Evolutionary conservation across 306 rosid genomes (phyloP).

Genomic region (Gynostemma pentaphyllum): DNA sequence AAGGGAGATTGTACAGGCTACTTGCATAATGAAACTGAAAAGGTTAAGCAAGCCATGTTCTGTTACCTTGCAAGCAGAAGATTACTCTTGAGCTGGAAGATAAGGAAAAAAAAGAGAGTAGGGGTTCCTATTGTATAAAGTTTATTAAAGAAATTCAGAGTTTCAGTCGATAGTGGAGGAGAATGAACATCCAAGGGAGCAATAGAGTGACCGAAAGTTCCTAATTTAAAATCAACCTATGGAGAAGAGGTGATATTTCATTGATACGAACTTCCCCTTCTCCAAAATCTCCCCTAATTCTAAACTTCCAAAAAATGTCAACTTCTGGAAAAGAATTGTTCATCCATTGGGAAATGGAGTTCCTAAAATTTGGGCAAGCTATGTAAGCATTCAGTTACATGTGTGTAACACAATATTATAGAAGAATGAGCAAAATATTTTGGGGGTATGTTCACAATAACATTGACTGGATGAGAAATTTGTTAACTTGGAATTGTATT

Average conservation of each 20-base stretch:
- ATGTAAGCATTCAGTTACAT: neutral
- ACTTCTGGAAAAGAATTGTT: neutral
- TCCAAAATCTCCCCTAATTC: neutral
- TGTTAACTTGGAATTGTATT: too few species aligned
- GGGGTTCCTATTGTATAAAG: neutral
- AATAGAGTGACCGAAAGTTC: neutral
- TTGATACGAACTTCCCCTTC: neutral
- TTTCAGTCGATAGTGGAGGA: neutral
- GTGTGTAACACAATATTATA: neutral
- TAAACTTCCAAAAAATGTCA: neutral
- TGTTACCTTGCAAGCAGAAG: neutral
- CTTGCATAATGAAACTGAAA: neutral
- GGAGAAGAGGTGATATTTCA: neutral
- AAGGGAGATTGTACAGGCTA: neutral
- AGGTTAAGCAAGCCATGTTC: neutral
- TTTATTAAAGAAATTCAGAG: neutral
- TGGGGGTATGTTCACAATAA: too few species aligned
- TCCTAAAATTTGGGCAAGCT: too few species aligned
- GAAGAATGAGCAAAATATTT: too few species aligned
- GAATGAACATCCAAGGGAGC: neutral
- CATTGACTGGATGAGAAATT: too few species aligned
- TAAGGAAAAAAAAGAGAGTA: neutral
- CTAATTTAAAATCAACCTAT: neutral
- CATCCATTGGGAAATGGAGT: neutral
- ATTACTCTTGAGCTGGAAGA: neutral